phyloP scores from a whole-genome alignment of 805 yeast genomes.

The Starmerella asiatica region DNA sequence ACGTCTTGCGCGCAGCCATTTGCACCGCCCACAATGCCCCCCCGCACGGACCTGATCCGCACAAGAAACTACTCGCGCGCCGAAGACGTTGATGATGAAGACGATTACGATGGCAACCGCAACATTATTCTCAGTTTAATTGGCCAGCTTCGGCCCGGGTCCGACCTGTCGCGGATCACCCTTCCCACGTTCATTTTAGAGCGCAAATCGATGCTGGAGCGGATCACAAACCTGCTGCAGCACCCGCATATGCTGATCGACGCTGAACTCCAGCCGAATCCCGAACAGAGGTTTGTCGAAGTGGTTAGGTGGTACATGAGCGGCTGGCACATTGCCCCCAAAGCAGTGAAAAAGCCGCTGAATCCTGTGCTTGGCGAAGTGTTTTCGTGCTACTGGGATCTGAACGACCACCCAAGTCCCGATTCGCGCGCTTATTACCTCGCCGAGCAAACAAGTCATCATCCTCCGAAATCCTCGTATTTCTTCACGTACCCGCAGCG shows the following conservation, averaged over 20 bases:
- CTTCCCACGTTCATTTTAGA: constrained; percentile 91
- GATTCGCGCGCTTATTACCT: constrained; percentile 62
- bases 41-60: no score
- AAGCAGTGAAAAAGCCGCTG: constrained; percentile 93
- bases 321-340: constrained; percentile 97
- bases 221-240: constrained; percentile 77
- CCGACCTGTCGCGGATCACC: constrained; percentile 79
- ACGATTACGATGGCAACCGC: constrained; percentile 81
- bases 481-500: constrained; percentile 74
- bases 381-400: constrained; percentile 85
- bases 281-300: constrained; percentile 53
- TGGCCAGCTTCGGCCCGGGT: constrained; percentile 82
- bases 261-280: constrained; percentile 50
- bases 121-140: constrained; percentile 76
- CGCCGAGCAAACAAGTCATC: constrained; percentile 93
- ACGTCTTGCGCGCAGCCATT: no score
- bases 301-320: constrained; percentile 84
- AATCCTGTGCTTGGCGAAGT: constrained; percentile 91
- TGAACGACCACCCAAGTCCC: constrained; percentile 35
- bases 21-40: no score
- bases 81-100: constrained; percentile 42
- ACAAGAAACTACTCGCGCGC: no score
- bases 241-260: constrained; percentile 57
- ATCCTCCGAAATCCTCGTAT: constrained; percentile 95
- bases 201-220: constrained; percentile 88